phyloP scores from a whole-genome alignment of 768 basidiomycete species.

The Lenzites betulinus region DNA sequence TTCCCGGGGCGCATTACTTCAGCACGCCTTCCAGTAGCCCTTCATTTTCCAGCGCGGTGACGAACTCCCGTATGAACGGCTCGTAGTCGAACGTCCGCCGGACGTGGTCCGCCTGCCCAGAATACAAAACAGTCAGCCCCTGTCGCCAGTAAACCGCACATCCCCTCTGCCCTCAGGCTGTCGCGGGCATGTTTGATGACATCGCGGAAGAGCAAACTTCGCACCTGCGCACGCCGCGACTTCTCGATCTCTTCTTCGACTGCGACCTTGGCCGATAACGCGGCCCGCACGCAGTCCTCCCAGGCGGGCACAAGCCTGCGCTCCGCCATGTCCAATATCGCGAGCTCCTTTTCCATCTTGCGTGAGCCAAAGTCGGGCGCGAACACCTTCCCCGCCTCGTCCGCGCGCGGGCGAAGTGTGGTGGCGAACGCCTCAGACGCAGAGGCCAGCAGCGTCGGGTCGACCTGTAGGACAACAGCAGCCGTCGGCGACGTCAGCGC shows the following conservation, averaged over 20 bases:
- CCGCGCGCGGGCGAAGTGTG: slow-evolving; percentile 26
- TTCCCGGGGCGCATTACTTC: slow-evolving; percentile 19
- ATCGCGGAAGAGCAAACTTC: slow-evolving; percentile 24
- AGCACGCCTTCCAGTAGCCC: slow-evolving; percentile 49
- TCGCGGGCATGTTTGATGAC: not conserved
- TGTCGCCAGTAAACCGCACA: not conserved
- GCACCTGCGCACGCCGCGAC: slow-evolving; percentile 45
- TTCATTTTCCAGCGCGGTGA: slow-evolving; percentile 45
- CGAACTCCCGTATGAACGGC: slow-evolving; percentile 54
- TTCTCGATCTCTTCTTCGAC: slow-evolving; percentile 55
- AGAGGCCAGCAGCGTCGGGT: slow-evolving; percentile 36
- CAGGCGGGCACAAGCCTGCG: slow-evolving; percentile 43
- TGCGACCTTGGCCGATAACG: slow-evolving; percentile 38
- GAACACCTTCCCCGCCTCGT: slow-evolving; percentile 35
- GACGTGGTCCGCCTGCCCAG: slow-evolving; percentile 51
- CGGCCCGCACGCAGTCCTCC: slow-evolving; percentile 47
- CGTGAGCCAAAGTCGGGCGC: slow-evolving; percentile 48
- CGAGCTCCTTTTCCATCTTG: slow-evolving; percentile 44
- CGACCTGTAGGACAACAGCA: slow-evolving; percentile 37
- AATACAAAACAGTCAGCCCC: not conserved
- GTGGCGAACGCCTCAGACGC: slow-evolving; percentile 36
- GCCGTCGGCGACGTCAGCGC: not conserved
- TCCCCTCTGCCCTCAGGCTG: not conserved
- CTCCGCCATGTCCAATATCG: slow-evolving; percentile 46
- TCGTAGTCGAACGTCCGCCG: slow-evolving; percentile 66